Percentiles rank a stretch among this genome's conserved stretches.
phyloP scores from a whole-genome alignment of 1,284 basidiomycete species.

The Microbotryum intermedium region DNA sequence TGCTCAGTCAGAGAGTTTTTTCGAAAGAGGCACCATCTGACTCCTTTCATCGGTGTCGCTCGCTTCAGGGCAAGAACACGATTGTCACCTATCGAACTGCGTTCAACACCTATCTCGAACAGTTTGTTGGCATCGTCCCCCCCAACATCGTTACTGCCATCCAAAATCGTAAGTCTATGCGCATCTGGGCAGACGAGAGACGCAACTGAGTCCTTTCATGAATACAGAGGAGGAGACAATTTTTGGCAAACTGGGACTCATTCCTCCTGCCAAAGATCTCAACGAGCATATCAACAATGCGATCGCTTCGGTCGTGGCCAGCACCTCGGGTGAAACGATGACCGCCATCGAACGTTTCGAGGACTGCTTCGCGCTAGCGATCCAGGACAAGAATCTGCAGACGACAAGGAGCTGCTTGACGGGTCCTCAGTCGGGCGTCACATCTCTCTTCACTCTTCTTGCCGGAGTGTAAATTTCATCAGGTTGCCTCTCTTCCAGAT shows the following conservation, averaged over 20 bases:
- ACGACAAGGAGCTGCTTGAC: slow-evolving; percentile 9
- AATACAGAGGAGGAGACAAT: slow-evolving; percentile 2
- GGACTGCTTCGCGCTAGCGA: slow-evolving; percentile 2
- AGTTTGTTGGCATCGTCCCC: slow-evolving; percentile 23
- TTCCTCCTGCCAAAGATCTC: slow-evolving; percentile 12
- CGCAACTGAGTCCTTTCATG: not conserved
- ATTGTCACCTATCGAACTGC: slow-evolving; percentile 1
- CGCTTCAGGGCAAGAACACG: slow-evolving; percentile 6
- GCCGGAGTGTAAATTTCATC: slow-evolving; percentile 8
- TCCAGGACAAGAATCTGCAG: not conserved
- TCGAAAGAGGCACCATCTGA: too few species aligned
- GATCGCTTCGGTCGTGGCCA: slow-evolving; percentile 9
- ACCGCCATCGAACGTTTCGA: slow-evolving; percentile 8
- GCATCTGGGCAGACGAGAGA: not conserved
- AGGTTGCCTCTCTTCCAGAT: not conserved
- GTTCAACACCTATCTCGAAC: slow-evolving; percentile 15
- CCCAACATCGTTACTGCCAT: slow-evolving; percentile 9
- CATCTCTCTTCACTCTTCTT: slow-evolving; percentile 5
- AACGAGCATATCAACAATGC: slow-evolving; percentile 11
- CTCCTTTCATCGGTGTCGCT: not conserved
- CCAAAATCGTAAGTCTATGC: slow-evolving; percentile 3
- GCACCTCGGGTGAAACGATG: slow-evolving; percentile 13
- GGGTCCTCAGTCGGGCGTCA: not conserved
- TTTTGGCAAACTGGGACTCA: slow-evolving; percentile 9
- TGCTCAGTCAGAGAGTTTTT: not conserved